These are phyloP conservation scores for Wickerhamomyces xylosicus DNA, from an alignment of 805 yeast genomes.

Conservation along the genomic window DNA sequence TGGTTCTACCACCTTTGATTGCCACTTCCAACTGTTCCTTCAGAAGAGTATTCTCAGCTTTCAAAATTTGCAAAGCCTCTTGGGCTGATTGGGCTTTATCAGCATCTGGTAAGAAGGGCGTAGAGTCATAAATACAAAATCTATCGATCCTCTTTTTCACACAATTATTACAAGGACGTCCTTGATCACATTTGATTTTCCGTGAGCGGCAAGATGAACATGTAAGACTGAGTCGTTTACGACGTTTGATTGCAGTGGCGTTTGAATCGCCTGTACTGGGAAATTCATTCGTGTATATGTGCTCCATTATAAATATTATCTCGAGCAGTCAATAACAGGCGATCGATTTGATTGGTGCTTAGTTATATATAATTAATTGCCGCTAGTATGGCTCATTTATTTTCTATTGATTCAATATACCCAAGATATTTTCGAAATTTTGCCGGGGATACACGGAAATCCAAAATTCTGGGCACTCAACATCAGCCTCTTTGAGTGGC, in stretches of 20 bases:
- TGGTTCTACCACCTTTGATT: background rate
- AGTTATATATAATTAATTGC: too few species aligned
- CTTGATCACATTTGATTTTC: slow-evolving; percentile 18
- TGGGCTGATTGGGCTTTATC: slow-evolving; percentile 8
- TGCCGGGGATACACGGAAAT: too few species aligned
- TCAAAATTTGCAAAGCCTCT: slow-evolving; percentile 8
- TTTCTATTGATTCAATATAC: too few species aligned
- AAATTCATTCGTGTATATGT: too few species aligned
- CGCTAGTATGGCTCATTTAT: too few species aligned
- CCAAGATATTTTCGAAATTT: too few species aligned
- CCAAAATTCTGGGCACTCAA: too few species aligned
- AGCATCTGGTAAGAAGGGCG: slow-evolving; percentile 20
- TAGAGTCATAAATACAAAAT: slow-evolving; percentile 17
- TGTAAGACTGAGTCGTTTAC: slow-evolving; percentile 4
- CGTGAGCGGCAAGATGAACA: slow-evolving; percentile 16
- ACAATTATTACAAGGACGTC: slow-evolving; percentile 17
- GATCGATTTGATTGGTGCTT: background rate
- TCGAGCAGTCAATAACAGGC: too few species aligned
- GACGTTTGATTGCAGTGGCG: background rate
- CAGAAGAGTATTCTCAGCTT: slow-evolving; percentile 11
- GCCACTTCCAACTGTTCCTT: slow-evolving; percentile 9
- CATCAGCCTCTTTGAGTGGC: too few species aligned
- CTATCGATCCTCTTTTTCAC: slow-evolving; percentile 11
- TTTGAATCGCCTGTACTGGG: too few species aligned
- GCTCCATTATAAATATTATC: too few species aligned